phyloP scores from a whole-genome alignment of 2,329 filamentous ascomycete species.

The Claviceps sp. region DNA sequence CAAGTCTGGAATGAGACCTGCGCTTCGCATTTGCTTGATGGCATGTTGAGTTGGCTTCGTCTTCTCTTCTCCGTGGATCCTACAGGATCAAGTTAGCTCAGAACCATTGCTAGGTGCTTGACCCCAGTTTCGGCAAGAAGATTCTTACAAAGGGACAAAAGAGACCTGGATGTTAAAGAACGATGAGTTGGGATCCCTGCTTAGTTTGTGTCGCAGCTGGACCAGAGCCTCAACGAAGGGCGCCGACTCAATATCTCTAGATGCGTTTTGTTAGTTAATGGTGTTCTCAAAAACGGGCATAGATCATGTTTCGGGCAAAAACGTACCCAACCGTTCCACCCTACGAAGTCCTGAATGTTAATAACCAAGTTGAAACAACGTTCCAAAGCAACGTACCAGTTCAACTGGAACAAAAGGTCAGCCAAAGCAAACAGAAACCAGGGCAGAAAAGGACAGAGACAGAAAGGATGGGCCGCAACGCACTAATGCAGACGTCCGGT shows the following conservation, averaged over 20 bases:
- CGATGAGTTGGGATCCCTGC: conserved; percentile 45
- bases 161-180: conserved; percentile 85
- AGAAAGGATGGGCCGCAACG: conserved; percentile 19
- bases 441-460: not conserved
- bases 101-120: not conserved
- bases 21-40: conserved; percentile 70
- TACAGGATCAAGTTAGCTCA: not conserved
- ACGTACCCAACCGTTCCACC: conserved; percentile 43
- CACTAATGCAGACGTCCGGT: conserved; percentile 87
- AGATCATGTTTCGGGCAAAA: not conserved
- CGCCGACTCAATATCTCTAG: conserved; percentile 63
- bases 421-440: not conserved
- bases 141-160: conserved; percentile 53
- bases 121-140: not conserved
- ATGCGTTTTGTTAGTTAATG: not conserved
- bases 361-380: not conserved
- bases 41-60: conserved; percentile 94
- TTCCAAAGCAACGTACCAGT: conserved; percentile 16
- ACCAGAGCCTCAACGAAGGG: conserved; percentile 81
- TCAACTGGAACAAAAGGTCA: conserved; percentile 18
- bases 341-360: conserved; percentile 13
- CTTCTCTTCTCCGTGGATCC: conserved; percentile 58
- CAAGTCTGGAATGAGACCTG: conserved; percentile 59
- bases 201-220: conserved; percentile 60
- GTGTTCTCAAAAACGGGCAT: not conserved